Conservation (phyloP, 345 rosid species). For the Atalantia buxifolia region DNA sequence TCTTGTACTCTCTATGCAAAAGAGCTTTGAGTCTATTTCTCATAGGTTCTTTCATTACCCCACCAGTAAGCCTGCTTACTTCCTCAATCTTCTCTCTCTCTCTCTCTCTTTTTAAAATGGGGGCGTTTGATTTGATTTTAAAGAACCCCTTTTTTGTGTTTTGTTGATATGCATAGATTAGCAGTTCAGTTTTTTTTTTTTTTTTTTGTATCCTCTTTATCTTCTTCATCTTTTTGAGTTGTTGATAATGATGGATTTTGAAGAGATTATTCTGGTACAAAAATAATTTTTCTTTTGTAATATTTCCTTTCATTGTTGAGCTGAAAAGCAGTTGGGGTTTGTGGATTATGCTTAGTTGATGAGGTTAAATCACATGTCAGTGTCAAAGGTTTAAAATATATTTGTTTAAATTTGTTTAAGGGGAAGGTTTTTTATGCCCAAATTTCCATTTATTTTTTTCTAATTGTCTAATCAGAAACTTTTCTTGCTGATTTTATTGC, state of each 20-base stretch:
- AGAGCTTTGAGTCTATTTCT: slow-evolving; percentile 47
- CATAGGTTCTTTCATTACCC: slow-evolving; percentile 48
- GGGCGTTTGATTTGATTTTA: slow-evolving; percentile 13
- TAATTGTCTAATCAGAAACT: neutral
- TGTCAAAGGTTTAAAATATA: slow-evolving; percentile 6
- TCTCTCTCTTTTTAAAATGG: neutral
- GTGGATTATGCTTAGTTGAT: slow-evolving; percentile 14
- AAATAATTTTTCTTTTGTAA: neutral
- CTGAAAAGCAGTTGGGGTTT: neutral
- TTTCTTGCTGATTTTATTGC: neutral
- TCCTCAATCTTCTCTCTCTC: neutral
- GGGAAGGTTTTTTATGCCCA: neutral
- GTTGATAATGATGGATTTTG: neutral
- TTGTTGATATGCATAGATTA: neutral
- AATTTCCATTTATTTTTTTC: neutral
- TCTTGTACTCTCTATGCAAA: slow-evolving; percentile 52
- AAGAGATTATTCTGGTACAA: neutral
- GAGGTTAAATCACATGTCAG: slow-evolving; percentile 14
- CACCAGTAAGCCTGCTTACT: slow-evolving; percentile 27
- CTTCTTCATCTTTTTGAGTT: neutral
- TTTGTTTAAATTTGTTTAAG: neutral
- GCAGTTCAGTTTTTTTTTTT: neutral
- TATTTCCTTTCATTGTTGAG: too few relatives aligned
- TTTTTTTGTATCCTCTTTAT: neutral
- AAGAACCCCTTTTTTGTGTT: neutral